phyloP scores from a whole-genome alignment of 495 filamentous ascomycete genomes.

The Hypoxylon fragiforme region DNA sequence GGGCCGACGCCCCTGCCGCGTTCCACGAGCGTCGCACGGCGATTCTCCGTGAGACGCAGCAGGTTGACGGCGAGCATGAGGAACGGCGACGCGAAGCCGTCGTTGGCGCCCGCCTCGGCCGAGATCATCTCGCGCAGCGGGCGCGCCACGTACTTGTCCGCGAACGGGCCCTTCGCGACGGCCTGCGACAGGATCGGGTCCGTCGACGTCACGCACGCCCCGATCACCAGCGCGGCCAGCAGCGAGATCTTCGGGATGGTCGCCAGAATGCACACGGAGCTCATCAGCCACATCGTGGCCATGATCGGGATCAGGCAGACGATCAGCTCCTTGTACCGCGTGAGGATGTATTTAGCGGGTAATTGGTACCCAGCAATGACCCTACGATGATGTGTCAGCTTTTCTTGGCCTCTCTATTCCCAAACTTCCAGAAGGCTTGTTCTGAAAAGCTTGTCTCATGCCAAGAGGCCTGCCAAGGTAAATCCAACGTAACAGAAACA shows the following conservation, averaged over 20 bases:
- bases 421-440: too few relatives aligned
- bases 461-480: slow-evolving; percentile 42
- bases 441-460: slow-evolving; percentile 42
- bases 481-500: too few relatives aligned
- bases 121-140: slow-evolving; percentile 65
- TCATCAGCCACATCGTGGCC: slow-evolving; percentile 84
- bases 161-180: slow-evolving; percentile 64
- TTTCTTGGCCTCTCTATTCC: too few relatives aligned
- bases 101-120: slow-evolving; percentile 62
- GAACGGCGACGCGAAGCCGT: slow-evolving; percentile 64
- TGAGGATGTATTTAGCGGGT: slow-evolving; percentile 75
- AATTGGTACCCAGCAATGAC: slow-evolving; percentile 86
- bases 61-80: slow-evolving; percentile 59
- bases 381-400: too few relatives aligned
- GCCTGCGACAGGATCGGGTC: slow-evolving; percentile 64
- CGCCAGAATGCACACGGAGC: slow-evolving; percentile 71
- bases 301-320: slow-evolving; percentile 83
- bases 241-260: slow-evolving; percentile 60
- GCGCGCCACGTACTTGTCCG: slow-evolving; percentile 61
- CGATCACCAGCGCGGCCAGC: slow-evolving; percentile 60
- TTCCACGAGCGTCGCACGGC: slow-evolving; percentile 44
- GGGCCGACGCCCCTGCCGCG: slow-evolving; percentile 57
- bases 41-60: slow-evolving; percentile 54
- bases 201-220: slow-evolving; percentile 65
- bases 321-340: slow-evolving; percentile 72